A percentile compares a stretch with the other conserved stretches of the same genome.
Conservation (phyloP, 106 monocot species). For the Dendrobium nobile region DNA sequence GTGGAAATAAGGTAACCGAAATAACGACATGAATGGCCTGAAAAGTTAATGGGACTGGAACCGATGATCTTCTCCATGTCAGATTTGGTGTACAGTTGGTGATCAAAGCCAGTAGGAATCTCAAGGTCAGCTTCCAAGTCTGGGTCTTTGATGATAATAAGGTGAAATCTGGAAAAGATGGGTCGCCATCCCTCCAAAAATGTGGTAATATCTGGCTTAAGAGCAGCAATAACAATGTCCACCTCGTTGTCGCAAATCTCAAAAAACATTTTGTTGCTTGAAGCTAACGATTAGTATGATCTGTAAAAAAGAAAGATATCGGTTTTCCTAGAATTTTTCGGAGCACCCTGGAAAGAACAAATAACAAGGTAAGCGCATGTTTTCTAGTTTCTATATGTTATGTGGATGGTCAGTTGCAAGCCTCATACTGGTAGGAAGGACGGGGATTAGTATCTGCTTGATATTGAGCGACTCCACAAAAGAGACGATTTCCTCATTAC, state of each 20-base stretch:
- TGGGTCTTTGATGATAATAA: slow-evolving; percentile 77
- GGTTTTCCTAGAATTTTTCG: slow-evolving; percentile 44
- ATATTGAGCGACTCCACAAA: slow-evolving; percentile 69
- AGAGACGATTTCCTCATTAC: slow-evolving; percentile 62
- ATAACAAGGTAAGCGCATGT: not conserved
- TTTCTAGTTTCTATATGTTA: not conserved
- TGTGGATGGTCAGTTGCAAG: not conserved
- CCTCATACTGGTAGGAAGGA: slow-evolving; percentile 84
- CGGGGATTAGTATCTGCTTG: slow-evolving; percentile 45
- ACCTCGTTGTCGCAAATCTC: slow-evolving; percentile 53
- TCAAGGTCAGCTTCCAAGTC: slow-evolving; percentile 51
- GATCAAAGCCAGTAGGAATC: slow-evolving; percentile 68
- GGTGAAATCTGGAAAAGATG: slow-evolving; percentile 64
- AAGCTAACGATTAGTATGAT: too few species aligned
- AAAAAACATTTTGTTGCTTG: slow-evolving; percentile 37
- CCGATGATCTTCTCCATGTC: slow-evolving; percentile 47
- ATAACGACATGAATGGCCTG: slow-evolving; percentile 79
- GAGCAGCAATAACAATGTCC: slow-evolving; percentile 76
- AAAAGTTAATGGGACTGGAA: slow-evolving; percentile 51
- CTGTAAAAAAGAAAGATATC: not conserved
- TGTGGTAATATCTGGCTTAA: slow-evolving; percentile 47
- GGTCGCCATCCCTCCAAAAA: slow-evolving; percentile 71
- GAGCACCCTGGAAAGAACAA: slow-evolving; percentile 62
- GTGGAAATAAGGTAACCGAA: slow-evolving; percentile 81
- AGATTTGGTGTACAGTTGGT: slow-evolving; percentile 62